Percentiles rank a stretch among this genome's conserved stretches.
Conservation (phyloP, 2,329 filamentous ascomycete species). For the Verticillium tricorpus region DNA sequence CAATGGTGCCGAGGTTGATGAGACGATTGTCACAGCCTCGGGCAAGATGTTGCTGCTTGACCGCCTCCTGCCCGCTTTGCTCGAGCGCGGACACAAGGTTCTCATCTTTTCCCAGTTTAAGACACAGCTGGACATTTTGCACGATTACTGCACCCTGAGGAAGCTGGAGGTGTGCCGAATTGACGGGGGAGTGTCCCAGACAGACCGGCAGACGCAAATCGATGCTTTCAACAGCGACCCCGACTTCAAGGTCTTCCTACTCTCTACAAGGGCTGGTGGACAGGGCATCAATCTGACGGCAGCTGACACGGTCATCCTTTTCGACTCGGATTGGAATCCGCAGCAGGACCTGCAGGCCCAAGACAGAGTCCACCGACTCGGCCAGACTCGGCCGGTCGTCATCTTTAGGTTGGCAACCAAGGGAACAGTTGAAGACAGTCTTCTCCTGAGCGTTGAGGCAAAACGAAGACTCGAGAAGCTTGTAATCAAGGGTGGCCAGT, state of each 20-base stretch:
- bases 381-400: slow-evolving; percentile 85
- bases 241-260: slow-evolving; percentile 70
- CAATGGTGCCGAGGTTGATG: slow-evolving; percentile 60
- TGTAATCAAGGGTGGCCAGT: slow-evolving; percentile 90
- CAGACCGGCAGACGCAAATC: slow-evolving; percentile 66
- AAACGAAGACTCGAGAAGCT: slow-evolving; percentile 91
- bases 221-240: slow-evolving; percentile 65
- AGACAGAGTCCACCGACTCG: slow-evolving; percentile 91
- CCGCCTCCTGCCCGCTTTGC: slow-evolving; percentile 71
- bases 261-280: slow-evolving; percentile 87
- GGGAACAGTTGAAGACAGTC: slow-evolving; percentile 83
- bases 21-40: slow-evolving; percentile 77
- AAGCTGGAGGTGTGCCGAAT: slow-evolving; percentile 83
- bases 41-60: slow-evolving; percentile 97
- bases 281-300: slow-evolving; percentile 92
- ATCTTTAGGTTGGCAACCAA: slow-evolving; percentile 92
- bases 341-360: slow-evolving; percentile 97
- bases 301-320: slow-evolving; percentile 89
- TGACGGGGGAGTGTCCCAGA: slow-evolving; percentile 79
- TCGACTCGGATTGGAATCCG: slow-evolving; percentile 89
- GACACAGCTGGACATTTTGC: slow-evolving; percentile 84
- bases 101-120: slow-evolving; percentile 97
- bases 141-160: slow-evolving; percentile 82
- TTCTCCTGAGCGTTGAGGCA: slow-evolving; percentile 82
- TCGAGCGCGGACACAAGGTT: slow-evolving; percentile 76